Conservation (phyloP, 2,329 filamentous ascomycete species). For the Cercospora zeina region DNA sequence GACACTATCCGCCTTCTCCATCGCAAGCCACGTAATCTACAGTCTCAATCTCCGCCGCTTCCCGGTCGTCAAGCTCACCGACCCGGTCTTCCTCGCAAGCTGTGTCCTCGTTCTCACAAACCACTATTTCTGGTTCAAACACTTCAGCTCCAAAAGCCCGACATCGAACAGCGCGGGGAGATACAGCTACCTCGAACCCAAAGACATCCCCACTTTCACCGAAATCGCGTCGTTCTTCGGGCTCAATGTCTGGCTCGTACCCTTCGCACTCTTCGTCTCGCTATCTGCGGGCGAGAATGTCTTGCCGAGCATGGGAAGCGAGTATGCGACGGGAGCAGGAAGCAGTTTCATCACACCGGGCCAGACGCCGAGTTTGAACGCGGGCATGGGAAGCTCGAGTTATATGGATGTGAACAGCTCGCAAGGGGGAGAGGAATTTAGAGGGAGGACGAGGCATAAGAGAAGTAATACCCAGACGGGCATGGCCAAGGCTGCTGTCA, state of each 20-base stretch:
- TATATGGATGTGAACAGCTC: slow-evolving; percentile 12
- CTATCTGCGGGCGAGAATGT: slow-evolving; percentile 94
- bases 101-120: slow-evolving; percentile 84
- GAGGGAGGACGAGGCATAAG: slow-evolving; percentile 46
- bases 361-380: slow-evolving; percentile 38
- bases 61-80: slow-evolving; percentile 77
- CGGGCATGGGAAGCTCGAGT: slow-evolving; percentile 19
- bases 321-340: slow-evolving; percentile 63
- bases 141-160: slow-evolving; percentile 66
- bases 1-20: slow-evolving; percentile 69
- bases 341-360: slow-evolving; percentile 52
- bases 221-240: slow-evolving; percentile 97
- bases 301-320: slow-evolving; percentile 83
- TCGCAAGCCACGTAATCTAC: slow-evolving; percentile 81
- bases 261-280: slow-evolving; percentile 92
- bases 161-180: slow-evolving; percentile 60
- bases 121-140: slow-evolving; percentile 93
- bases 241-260: slow-evolving; percentile 93
- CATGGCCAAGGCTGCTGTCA: slow-evolving; percentile 61
- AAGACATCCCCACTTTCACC: slow-evolving; percentile 74
- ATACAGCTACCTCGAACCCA: slow-evolving; percentile 41
- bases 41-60: slow-evolving; percentile 78
- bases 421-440: slow-evolving; percentile 43
- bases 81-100: slow-evolving; percentile 81
- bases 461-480: slow-evolving; percentile 55